Conservation (phyloP, 176 grass and related monocot genomes). For the Ananas comosus region DNA sequence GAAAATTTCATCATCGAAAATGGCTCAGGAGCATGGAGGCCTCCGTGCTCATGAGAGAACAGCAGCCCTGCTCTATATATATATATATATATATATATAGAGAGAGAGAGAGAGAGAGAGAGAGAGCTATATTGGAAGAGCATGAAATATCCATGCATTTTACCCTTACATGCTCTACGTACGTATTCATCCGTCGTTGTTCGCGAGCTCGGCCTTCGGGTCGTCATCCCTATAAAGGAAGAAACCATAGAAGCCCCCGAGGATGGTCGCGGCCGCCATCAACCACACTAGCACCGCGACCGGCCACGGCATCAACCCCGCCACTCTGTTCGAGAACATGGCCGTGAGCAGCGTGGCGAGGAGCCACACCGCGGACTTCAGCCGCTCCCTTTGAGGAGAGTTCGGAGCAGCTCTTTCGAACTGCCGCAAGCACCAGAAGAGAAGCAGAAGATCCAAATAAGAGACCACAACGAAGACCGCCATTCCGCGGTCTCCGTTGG, state of each 20-base stretch:
- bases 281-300: neutral
- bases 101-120: too few species aligned
- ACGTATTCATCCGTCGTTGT: too few species aligned
- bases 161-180: too few species aligned
- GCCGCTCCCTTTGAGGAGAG: neutral
- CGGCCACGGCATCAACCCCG: conserved; percentile 5
- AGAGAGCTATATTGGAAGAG: too few species aligned
- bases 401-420: neutral
- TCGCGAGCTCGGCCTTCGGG: too few species aligned
- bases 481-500: neutral
- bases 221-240: conserved; percentile 7
- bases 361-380: conserved; percentile 16
- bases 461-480: neutral
- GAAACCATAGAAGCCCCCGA: conserved; percentile 14
- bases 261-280: neutral
- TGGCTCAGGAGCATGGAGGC: too few species aligned
- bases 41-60: too few species aligned
- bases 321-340: conserved; percentile 6
- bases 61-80: too few species aligned
- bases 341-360: conserved; percentile 1
- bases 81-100: too few species aligned
- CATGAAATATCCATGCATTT: too few species aligned
- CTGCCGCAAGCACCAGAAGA: conserved; percentile 7
- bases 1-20: too few species aligned
- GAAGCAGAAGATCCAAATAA: conserved; percentile 2